Conservation (phyloP, 148 eudicot genomes). For the Suaeda aralocaspica region DNA sequence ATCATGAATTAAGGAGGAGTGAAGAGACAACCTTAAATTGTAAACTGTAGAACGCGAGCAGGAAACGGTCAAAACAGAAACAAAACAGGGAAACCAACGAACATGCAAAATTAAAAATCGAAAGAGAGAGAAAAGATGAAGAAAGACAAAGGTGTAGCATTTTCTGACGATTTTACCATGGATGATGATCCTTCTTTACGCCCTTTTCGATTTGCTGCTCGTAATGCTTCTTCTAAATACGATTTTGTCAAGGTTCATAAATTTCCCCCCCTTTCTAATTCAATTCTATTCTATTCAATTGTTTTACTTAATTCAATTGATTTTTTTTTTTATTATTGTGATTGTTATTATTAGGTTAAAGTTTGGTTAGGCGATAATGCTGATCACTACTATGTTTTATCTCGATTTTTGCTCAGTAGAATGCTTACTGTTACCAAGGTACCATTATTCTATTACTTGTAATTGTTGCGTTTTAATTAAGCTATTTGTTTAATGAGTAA, state of each 20-base stretch:
- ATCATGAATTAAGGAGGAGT: no score
- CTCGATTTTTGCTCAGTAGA: constrained; percentile 91
- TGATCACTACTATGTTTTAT: constrained; percentile 94
- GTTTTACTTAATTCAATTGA: neutral
- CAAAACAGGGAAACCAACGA: no score
- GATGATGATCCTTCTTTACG: constrained; percentile 28
- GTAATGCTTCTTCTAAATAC: constrained; percentile 91
- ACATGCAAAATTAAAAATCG: neutral
- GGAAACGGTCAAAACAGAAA: no score
- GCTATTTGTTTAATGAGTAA: neutral
- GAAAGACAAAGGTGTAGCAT: constrained; percentile 50
- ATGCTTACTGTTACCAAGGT: constrained; percentile 99
- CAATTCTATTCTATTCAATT: neutral
- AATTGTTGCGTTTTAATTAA: no score
- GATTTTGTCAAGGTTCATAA: constrained; percentile 85
- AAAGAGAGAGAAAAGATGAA: constrained; percentile 32
- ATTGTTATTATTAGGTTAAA: constrained; percentile 52
- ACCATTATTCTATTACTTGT: neutral
- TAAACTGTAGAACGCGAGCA: no score
- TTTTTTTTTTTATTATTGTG: neutral
- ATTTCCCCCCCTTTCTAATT: neutral
- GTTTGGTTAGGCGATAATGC: constrained; percentile 99
- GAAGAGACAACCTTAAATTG: no score
- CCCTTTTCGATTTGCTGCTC: constrained; percentile 46
- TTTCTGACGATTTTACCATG: constrained; percentile 18